phyloP scores from a whole-genome alignment of 2,329 filamentous ascomycete species.

The Botryotinia narcissicola region DNA sequence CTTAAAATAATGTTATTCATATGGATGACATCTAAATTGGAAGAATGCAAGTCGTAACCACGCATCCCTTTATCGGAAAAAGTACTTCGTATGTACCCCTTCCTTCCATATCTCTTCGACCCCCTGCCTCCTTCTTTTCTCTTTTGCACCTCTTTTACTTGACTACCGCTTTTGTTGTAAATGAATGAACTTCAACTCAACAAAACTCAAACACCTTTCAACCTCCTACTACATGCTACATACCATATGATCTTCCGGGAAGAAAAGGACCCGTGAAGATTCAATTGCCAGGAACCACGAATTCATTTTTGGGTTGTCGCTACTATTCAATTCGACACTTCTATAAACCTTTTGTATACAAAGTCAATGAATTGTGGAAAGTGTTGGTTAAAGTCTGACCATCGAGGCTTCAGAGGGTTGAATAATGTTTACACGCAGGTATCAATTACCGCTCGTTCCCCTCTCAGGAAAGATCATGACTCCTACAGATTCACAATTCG shows the following conservation, averaged over 20 bases:
- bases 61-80: background rate
- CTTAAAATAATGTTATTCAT: background rate
- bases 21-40: background rate
- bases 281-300: background rate
- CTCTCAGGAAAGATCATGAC: background rate
- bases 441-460: background rate
- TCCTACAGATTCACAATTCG: background rate
- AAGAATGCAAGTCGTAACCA: too few relatives aligned
- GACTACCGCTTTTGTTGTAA: too few relatives aligned
- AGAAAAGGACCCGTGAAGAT: background rate
- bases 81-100: background rate
- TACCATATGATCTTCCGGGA: background rate
- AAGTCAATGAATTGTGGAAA: background rate
- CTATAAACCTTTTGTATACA: background rate
- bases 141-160: too few relatives aligned
- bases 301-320: background rate
- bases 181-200: background rate
- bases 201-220: background rate
- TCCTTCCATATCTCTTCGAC: background rate
- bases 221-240: background rate
- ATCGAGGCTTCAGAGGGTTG: background rate
- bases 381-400: background rate
- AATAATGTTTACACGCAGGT: background rate
- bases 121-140: background rate
- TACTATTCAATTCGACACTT: background rate